phyloP scores from a whole-genome alignment of 2,329 filamentous ascomycete genomes.

The Aspergillus sp. region DNA sequence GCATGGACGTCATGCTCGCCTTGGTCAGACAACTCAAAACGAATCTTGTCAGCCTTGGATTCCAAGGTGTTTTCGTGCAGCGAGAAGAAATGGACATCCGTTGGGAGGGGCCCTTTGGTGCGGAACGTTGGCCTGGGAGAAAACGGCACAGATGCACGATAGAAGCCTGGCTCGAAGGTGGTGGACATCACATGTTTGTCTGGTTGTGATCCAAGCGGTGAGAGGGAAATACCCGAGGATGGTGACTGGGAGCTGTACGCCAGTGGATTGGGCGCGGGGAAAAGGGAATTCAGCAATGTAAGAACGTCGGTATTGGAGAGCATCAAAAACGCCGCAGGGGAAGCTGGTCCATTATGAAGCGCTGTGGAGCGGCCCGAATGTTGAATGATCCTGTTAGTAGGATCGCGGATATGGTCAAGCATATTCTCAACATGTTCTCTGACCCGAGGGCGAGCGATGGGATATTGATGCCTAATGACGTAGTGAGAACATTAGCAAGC shows the following conservation, averaged over 20 bases:
- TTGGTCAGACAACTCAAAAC: slow-evolving; percentile 42
- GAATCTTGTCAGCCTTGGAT: slow-evolving; percentile 40
- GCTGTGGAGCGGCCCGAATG: slow-evolving; percentile 52
- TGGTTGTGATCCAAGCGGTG: slow-evolving; percentile 19
- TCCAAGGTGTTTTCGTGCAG: slow-evolving; percentile 25
- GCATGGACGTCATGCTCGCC: slow-evolving; percentile 48
- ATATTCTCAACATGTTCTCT: slow-evolving; percentile 40
- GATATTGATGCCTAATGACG: slow-evolving; percentile 34
- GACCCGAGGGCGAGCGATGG: slow-evolving; percentile 34
- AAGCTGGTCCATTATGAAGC: slow-evolving; percentile 41
- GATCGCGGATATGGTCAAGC: slow-evolving; percentile 27
- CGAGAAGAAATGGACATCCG: slow-evolving; percentile 31
- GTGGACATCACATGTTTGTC: slow-evolving; percentile 20
- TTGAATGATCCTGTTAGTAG: slow-evolving; percentile 4
- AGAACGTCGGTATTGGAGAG: slow-evolving; percentile 76
- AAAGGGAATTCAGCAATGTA: slow-evolving; percentile 79
- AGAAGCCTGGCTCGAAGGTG: slow-evolving; percentile 32
- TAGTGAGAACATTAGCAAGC: not conserved
- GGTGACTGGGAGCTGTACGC: slow-evolving; percentile 29
- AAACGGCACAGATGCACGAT: slow-evolving; percentile 30
- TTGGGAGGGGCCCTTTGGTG: slow-evolving; percentile 29
- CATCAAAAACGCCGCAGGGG: slow-evolving; percentile 65
- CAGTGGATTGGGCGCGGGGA: slow-evolving; percentile 52
- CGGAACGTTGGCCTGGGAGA: slow-evolving; percentile 25
- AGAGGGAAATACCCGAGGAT: slow-evolving; percentile 25